A percentile compares a stretch with the other conserved stretches of the same genome.
phyloP scores from a whole-genome alignment of 441 rosid species.

The Lepidium campestre region DNA sequence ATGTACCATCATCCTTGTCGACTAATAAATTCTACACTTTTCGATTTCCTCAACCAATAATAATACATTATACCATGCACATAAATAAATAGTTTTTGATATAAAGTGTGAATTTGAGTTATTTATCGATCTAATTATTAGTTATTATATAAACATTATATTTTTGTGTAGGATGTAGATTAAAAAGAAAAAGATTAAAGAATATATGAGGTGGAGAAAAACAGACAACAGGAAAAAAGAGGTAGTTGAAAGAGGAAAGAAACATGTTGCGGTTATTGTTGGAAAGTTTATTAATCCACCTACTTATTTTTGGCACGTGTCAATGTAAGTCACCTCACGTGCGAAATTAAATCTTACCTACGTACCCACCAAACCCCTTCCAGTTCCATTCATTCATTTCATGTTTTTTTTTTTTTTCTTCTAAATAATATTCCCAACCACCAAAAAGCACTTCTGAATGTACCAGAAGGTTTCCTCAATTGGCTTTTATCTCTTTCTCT shows the following conservation, averaged over 20 bases:
- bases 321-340: constrained; percentile 17
- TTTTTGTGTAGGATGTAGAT: too few species aligned
- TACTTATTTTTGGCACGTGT: constrained; percentile 7
- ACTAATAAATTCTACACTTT: not conserved
- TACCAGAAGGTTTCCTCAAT: not conserved
- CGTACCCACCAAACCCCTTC: constrained; percentile 2
- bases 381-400: not conserved
- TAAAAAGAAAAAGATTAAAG: too few species aligned
- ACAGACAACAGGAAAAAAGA: not conserved
- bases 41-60: not conserved
- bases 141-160: too few species aligned
- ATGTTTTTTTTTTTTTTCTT: too few species aligned
- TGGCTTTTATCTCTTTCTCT: not conserved
- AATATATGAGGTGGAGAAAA: constrained; percentile 9
- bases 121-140: too few species aligned
- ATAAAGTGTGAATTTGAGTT: too few species aligned
- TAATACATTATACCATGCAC: not conserved
- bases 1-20: not conserved
- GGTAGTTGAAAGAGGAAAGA: constrained; percentile 23
- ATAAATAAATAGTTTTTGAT: not conserved
- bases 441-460: constrained; percentile 11
- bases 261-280: constrained; percentile 17
- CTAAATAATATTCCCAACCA: constrained; percentile 7
- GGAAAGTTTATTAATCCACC: constrained; percentile 9
- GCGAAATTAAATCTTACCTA: not conserved